These are phyloP conservation scores for Monosporozyma yasuniensis DNA, from an alignment of 805 yeast genomes.

Conservation along the genomic window DNA sequence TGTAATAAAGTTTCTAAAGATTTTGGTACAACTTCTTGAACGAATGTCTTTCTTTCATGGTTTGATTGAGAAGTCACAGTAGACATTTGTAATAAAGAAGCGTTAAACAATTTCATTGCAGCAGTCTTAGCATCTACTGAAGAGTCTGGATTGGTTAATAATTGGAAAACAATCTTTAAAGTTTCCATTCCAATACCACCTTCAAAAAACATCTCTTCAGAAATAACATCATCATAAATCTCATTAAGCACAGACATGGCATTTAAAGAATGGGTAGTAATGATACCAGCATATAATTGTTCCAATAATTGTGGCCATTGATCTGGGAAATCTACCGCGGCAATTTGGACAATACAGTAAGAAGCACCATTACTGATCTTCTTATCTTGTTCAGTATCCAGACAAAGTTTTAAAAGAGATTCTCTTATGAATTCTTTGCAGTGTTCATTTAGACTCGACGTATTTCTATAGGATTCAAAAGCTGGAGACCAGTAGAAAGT, in stretches of 20 bases:
- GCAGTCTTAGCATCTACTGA: conserved; percentile 36
- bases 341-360: conserved; percentile 72
- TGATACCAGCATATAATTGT: conserved; percentile 37
- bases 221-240: conserved; percentile 73
- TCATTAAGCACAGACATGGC: conserved; percentile 59
- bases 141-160: conserved; percentile 27
- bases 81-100: conserved; percentile 45
- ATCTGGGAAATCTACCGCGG: conserved; percentile 87
- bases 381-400: conserved; percentile 39
- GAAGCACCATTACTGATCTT: conserved; percentile 61
- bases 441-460: conserved; percentile 43
- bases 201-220: conserved; percentile 80
- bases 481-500: conserved; percentile 79
- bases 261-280: conserved; percentile 34
- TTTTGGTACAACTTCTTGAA: conserved; percentile 13
- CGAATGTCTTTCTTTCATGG: conserved; percentile 12
- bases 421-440: conserved; percentile 45
- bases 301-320: conserved; percentile 77
- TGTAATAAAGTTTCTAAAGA: conserved; percentile 10
- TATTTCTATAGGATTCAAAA: conserved; percentile 64
- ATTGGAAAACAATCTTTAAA: conserved; percentile 39
- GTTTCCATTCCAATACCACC: conserved; percentile 56
- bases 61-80: conserved; percentile 14
- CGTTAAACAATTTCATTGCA: conserved; percentile 44
- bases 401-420: conserved; percentile 38